A percentile compares a stretch with the other conserved stretches of the same genome.
These are phyloP conservation scores for Paragyromitra xinjiangensis DNA, from an alignment of 495 filamentous ascomycete genomes.

Conservation along the genomic window DNA sequence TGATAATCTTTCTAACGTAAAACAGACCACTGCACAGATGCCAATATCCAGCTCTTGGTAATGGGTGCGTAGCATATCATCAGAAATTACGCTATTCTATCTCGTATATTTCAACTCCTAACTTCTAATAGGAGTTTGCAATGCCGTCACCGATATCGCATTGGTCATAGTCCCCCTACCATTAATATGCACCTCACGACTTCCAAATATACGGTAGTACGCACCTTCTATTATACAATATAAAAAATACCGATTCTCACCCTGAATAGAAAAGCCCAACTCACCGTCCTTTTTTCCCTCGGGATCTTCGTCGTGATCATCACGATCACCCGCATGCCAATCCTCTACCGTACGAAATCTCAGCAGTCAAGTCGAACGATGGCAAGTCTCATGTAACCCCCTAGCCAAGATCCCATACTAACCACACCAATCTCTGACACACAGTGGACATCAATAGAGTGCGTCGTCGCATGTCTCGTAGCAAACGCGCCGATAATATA, in stretches of 20 bases:
- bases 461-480: conserved; percentile 18
- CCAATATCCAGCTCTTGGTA: background rate
- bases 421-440: background rate
- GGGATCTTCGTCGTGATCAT: conserved; percentile 22
- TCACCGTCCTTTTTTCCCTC: conserved; percentile 25
- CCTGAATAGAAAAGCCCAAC: conserved; percentile 13
- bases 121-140: conserved; percentile 5
- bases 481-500: conserved; percentile 38
- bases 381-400: background rate
- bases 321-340: conserved; percentile 30
- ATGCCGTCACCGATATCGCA: conserved; percentile 5
- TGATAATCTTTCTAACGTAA: background rate
- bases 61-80: conserved; percentile 13
- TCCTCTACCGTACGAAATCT: background rate
- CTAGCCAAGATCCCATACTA: background rate
- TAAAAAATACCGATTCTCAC: conserved; percentile 1
- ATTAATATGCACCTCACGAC: background rate
- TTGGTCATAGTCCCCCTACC: conserved; percentile 22
- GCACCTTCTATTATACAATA: background rate
- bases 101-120: background rate
- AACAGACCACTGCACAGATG: background rate
- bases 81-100: background rate
- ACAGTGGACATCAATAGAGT: conserved; percentile 36
- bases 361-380: conserved; percentile 8
- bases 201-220: conserved; percentile 3